Conservation (phyloP, 768 basidiomycete species). For the Tricholoma terreum region DNA sequence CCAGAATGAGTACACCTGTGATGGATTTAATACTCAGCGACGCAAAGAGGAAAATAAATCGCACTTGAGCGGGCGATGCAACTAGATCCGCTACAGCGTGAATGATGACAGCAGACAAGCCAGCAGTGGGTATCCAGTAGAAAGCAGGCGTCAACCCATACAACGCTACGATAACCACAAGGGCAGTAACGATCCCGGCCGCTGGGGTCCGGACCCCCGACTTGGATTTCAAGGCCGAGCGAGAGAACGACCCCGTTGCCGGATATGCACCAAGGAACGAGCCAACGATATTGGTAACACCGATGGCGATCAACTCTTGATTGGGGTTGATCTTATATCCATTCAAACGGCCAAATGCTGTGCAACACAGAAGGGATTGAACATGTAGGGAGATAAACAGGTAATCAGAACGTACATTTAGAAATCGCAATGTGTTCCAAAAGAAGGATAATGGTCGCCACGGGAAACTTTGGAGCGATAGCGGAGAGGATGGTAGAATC, state of each 20-base stretch:
- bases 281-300: slow-evolving; percentile 92
- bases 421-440: slow-evolving; percentile 97
- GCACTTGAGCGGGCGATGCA: slow-evolving; percentile 67
- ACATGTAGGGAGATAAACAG: background rate
- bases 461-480: slow-evolving; percentile 71
- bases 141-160: slow-evolving; percentile 94
- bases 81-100: slow-evolving; percentile 90
- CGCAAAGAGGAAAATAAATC: background rate
- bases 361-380: background rate
- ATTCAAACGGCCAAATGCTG: slow-evolving; percentile 92
- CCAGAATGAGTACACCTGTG: slow-evolving; percentile 84
- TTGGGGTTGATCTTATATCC: slow-evolving; percentile 92
- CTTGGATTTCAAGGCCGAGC: slow-evolving; percentile 94
- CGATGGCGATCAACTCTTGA: slow-evolving; percentile 95
- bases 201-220: slow-evolving; percentile 96
- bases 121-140: slow-evolving; percentile 83
- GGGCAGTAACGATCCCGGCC: slow-evolving; percentile 79
- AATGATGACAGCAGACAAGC: slow-evolving; percentile 91
- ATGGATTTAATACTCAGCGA: background rate
- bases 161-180: slow-evolving; percentile 89
- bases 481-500: slow-evolving; percentile 53
- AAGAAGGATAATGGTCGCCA: slow-evolving; percentile 85
- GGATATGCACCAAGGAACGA: slow-evolving; percentile 91
- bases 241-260: slow-evolving; percentile 97
- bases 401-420: slow-evolving; percentile 57